Evolutionary conservation across 164 flowering plant species (phyloP), one percentile per base, ranked within the genome.

Genomic region (Warburgia ugandensis): DNA sequence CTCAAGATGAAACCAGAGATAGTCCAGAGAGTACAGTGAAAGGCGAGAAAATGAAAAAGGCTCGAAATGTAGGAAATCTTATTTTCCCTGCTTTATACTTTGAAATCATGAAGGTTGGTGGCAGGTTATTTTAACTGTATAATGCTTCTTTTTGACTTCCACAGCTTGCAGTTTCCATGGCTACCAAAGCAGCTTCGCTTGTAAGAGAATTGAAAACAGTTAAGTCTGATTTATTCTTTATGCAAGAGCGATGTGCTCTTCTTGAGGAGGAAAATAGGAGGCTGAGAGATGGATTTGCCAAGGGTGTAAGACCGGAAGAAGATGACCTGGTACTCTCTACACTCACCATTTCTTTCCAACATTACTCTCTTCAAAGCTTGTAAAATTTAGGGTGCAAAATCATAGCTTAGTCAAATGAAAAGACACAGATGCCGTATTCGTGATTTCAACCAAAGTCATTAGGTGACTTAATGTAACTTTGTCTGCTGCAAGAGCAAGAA

Each of bases 121-220:
- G 59, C 44, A 37, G 36, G 23, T 26, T 8, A 25, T n/a, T n/a
- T 47, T 11, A 32, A 25, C 17, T 41, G 11, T 27, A 29, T 21
- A 23, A 10, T 6, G n/a, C n/a, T n/a, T 54, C 14, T 33, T 6
- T 20, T 42, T 16, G 28, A 29, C 6, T 54, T 52, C 45, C 39
- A 56, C 75, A 91, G 96, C 76, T 87, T 58, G 98, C 96, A 21
- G 51, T 77, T 31, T 78, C 96, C 19, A 81, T 92, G 96, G 94
- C 98, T 27, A 63, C 79, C 27, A 92, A 77, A 71, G 90, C 96
- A 22, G 74, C 78, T 55, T 58, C 74, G 1, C 63, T 92, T 26
- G 92, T 95, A 0, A 72, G 81, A 59, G 94, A 87, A 50, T 65
- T 92, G 62, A 87, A 83, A 54, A 80, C 79, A 1, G 58, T 87